These are phyloP conservation scores for Aspergillus sp. DNA, from an alignment of 2,329 filamentous ascomycete species.

Conservation along the genomic window DNA sequence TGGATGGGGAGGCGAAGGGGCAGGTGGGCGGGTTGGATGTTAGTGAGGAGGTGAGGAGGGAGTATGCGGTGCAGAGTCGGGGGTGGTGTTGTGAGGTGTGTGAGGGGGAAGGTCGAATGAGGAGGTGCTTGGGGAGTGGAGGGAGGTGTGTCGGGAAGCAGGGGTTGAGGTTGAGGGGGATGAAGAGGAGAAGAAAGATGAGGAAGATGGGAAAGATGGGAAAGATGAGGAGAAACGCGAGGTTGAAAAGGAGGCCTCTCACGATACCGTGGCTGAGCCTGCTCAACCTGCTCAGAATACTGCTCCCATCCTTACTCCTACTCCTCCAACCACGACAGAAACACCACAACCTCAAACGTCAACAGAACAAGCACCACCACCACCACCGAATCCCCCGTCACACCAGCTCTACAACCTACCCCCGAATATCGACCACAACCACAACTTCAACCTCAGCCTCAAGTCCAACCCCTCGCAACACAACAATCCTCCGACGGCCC, in stretches of 20 bases:
- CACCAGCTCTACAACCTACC: constrained; percentile 2
- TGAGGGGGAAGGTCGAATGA: constrained; percentile 58
- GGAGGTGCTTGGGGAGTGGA: constrained; percentile 69
- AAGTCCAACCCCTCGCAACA: constrained; percentile 31
- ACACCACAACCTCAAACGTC: background rate
- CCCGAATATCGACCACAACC: too few relatives aligned
- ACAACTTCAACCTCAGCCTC: constrained; percentile 23
- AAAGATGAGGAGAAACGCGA: constrained; percentile 12
- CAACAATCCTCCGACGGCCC: constrained; percentile 46
- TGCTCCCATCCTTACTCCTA: background rate
- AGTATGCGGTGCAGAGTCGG: constrained; percentile 64
- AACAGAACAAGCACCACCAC: background rate
- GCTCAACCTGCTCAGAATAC: background rate
- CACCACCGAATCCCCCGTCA: background rate
- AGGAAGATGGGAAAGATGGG: constrained; percentile 14
- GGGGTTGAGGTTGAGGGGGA: constrained; percentile 29
- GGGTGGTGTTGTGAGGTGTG: constrained; percentile 68
- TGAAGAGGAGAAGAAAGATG: constrained; percentile 40
- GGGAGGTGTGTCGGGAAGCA: constrained; percentile 47
- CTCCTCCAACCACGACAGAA: constrained; percentile 1
- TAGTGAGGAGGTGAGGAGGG: constrained; percentile 59
- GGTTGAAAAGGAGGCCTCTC: background rate
- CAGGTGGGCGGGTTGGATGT: constrained; percentile 88
- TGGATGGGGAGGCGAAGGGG: constrained; percentile 83
- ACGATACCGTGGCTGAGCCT: background rate